Conservation (phyloP, 306 rosid species). For the Mimosa bimucronata region DNA sequence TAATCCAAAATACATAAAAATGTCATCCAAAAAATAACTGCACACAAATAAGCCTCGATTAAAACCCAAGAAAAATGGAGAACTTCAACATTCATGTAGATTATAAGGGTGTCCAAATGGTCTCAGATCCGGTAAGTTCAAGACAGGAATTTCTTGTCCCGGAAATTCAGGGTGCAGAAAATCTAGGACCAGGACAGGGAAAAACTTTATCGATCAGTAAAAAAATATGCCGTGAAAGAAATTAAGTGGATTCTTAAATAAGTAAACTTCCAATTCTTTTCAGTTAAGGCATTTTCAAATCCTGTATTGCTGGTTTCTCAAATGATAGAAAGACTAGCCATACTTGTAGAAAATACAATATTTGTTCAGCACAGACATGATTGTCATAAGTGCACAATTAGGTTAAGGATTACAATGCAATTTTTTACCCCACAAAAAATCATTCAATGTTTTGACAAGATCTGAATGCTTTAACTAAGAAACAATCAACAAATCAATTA, state of each 20-base stretch:
- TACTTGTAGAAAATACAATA: neutral
- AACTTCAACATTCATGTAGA: too few species aligned
- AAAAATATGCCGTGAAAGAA: neutral
- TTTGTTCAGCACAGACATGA: constrained; percentile 1
- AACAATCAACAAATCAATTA: constrained; percentile 17
- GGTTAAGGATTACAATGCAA: constrained; percentile 20
- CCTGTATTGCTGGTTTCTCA: too few species aligned
- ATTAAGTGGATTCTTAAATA: neutral
- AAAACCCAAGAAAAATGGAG: too few species aligned
- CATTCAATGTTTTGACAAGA: constrained; percentile 15
- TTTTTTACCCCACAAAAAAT: constrained; percentile 11
- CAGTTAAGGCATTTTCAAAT: constrained; percentile 12
- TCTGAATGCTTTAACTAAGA: constrained; percentile 9
- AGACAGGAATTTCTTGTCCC: too few species aligned
- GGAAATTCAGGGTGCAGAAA: too few species aligned
- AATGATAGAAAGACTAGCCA: neutral
- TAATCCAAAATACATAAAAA: too few species aligned
- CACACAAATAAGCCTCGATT: too few species aligned
- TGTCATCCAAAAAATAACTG: too few species aligned
- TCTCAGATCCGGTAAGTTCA: too few species aligned
- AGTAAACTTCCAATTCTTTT: neutral
- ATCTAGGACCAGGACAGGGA: too few species aligned
- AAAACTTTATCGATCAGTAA: neutral
- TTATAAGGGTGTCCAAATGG: too few species aligned
- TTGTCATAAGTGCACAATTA: neutral